These are phyloP conservation scores for Pistacia integerrima DNA, from an alignment of 345 rosid species.

Conservation along the genomic window DNA sequence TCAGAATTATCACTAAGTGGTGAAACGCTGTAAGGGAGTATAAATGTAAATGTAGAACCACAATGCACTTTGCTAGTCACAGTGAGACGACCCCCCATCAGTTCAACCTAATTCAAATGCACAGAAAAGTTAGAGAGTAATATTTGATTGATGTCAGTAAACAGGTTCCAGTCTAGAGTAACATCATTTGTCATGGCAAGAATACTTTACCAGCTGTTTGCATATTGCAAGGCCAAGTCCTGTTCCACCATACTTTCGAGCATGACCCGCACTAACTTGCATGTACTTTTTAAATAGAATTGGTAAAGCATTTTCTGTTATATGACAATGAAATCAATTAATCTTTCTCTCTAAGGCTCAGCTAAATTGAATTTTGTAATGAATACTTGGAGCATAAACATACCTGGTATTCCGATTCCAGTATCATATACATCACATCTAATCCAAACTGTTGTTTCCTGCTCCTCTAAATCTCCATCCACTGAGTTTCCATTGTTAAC, in stretches of 20 bases:
- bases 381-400: neutral
- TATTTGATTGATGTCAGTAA: neutral
- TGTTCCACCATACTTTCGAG: slow-evolving; percentile 96
- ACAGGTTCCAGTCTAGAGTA: neutral
- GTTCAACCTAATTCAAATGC: slow-evolving; percentile 63
- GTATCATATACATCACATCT: slow-evolving; percentile 90
- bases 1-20: slow-evolving; percentile 56
- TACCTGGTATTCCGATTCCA: slow-evolving; percentile 98
- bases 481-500: slow-evolving; percentile 29
- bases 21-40: slow-evolving; percentile 80
- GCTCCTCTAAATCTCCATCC: slow-evolving; percentile 40
- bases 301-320: slow-evolving; percentile 85
- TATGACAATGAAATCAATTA: slow-evolving; percentile 17
- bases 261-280: slow-evolving; percentile 96
- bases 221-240: slow-evolving; percentile 98
- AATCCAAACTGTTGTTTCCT: slow-evolving; percentile 77
- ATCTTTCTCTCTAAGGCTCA: neutral
- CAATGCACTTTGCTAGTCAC: slow-evolving; percentile 75
- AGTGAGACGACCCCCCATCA: slow-evolving; percentile 94
- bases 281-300: slow-evolving; percentile 82
- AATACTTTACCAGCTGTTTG: slow-evolving; percentile 78
- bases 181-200: neutral
- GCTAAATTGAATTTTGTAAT: neutral
- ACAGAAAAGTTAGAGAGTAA: slow-evolving; percentile 20
- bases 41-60: slow-evolving; percentile 92